Conservation (phyloP, 2,329 filamentous ascomycete species). For the Penicillium sp. region DNA sequence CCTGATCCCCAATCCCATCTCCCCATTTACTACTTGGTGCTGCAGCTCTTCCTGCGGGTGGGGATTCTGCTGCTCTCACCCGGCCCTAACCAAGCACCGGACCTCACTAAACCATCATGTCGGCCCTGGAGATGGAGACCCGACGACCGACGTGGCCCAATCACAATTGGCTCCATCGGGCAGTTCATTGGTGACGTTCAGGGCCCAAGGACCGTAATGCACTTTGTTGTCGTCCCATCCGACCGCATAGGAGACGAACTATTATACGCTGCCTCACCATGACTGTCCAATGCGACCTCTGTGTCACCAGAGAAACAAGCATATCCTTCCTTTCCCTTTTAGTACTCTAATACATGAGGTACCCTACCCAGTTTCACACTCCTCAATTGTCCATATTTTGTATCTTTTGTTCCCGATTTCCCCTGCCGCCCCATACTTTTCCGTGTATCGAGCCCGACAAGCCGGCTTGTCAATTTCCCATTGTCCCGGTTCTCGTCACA, state of each 20-base stretch:
- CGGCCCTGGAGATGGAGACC: constrained; percentile 29
- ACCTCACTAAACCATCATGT: constrained; percentile 26
- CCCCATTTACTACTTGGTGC: constrained; percentile 27
- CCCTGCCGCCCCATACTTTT: constrained; percentile 24
- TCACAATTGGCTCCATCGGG: constrained; percentile 32
- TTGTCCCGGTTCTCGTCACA: constrained; percentile 25
- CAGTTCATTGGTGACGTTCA: constrained; percentile 37
- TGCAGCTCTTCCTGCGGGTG: constrained; percentile 34
- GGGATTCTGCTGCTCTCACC: constrained; percentile 29
- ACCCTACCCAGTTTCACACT: constrained; percentile 16
- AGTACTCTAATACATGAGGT: constrained; percentile 31
- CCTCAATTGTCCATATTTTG: constrained; percentile 26
- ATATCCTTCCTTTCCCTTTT: constrained; percentile 31
- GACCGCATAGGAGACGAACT: constrained; percentile 30
- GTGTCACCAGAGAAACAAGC: constrained; percentile 32
- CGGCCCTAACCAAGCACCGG: constrained; percentile 31
- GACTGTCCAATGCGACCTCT: constrained; percentile 26
- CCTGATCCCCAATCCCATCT: constrained; percentile 23
- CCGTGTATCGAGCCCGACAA: constrained; percentile 29
- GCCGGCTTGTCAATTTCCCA: constrained; percentile 28
- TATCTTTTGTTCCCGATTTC: constrained; percentile 25
- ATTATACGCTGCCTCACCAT: constrained; percentile 41
- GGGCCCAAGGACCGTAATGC: constrained; percentile 32
- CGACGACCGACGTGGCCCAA: constrained; percentile 45
- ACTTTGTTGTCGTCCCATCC: constrained; percentile 30